Conservation (phyloP, 1,284 basidiomycete species). For the Moniliophthora roreri region DNA sequence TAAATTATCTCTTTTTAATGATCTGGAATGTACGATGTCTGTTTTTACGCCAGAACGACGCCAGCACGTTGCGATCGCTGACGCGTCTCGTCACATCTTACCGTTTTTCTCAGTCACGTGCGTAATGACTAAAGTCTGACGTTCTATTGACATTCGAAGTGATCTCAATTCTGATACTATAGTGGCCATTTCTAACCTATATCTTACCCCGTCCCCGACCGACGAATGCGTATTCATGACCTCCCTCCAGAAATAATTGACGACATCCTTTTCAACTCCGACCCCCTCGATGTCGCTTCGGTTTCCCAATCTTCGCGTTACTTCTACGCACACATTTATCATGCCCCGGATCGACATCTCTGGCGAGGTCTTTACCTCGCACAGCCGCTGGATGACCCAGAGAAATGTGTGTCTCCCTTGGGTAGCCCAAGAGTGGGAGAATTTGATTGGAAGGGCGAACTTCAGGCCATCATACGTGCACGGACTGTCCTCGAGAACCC, state of each 20-base stretch:
- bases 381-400: constrained; percentile 60
- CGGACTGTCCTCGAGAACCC: constrained; percentile 36
- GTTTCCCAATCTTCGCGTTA: constrained; percentile 48
- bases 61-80: too few species aligned
- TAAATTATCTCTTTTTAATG: too few species aligned
- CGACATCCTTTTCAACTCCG: constrained; percentile 47
- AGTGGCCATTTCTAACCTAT: too few species aligned
- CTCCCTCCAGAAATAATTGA: constrained; percentile 60
- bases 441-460: constrained; percentile 47
- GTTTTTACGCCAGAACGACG: too few species aligned
- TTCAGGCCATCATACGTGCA: constrained; percentile 53
- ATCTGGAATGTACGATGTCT: too few species aligned
- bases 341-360: constrained; percentile 42
- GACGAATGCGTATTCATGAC: constrained; percentile 25
- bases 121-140: too few species aligned
- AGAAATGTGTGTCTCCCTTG: constrained; percentile 40
- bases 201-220: too few species aligned
- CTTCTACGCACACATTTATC: constrained; percentile 46
- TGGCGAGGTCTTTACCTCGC: constrained; percentile 65
- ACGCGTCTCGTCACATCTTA: too few species aligned
- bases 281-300: constrained; percentile 55
- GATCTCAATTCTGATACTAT: too few species aligned
- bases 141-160: too few species aligned
- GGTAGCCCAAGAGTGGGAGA: constrained; percentile 29
- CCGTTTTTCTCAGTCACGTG: too few species aligned